Evolutionary conservation across 208 protist species (phyloP).

Genomic region (Trypanosoma platydactyli): DNA sequence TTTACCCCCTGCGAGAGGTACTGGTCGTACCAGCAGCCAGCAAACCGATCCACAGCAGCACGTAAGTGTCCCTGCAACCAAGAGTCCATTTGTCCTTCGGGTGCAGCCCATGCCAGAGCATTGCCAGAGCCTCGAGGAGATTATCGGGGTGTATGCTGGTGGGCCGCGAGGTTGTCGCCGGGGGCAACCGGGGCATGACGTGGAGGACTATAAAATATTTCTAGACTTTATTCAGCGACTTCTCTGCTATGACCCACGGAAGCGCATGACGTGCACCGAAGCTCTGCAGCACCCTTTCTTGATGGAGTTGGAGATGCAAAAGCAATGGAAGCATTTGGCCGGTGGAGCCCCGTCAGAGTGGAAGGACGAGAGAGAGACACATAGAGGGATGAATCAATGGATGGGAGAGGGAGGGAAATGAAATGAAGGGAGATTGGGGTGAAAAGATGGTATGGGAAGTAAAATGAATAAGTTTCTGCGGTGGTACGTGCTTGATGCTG

Average conservation of each 20-base stretch:
- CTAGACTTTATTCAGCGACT: constrained; percentile 75
- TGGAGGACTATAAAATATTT: constrained; percentile 63
- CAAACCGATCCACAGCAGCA: constrained; percentile 12
- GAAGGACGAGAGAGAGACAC: background rate
- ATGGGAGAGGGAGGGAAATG: constrained; percentile 12
- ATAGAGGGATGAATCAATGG: background rate
- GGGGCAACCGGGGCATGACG: constrained; percentile 75
- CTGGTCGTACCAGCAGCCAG: background rate
- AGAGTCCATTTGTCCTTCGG: constrained; percentile 29
- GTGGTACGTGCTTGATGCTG: no score
- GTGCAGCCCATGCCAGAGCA: constrained; percentile 24
- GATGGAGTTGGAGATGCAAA: constrained; percentile 36
- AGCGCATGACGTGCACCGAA: constrained; percentile 67
- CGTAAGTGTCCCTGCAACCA: constrained; percentile 3
- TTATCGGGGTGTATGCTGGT: constrained; percentile 69
- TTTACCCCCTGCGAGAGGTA: background rate
- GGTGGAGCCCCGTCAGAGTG: background rate
- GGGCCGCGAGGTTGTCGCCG: constrained; percentile 78
- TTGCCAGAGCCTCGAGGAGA: constrained; percentile 42
- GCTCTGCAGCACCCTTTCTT: constrained; percentile 84
- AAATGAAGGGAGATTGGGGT: constrained; percentile 5
- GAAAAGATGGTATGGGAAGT: background rate
- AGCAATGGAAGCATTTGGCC: constrained; percentile 25
- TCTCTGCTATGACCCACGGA: constrained; percentile 73
- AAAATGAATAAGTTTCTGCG: background rate